Evolutionary conservation across 495 filamentous ascomycete species (phyloP), one percentile per base, ranked within the genome.

Genomic region (Neurospora discreta): DNA sequence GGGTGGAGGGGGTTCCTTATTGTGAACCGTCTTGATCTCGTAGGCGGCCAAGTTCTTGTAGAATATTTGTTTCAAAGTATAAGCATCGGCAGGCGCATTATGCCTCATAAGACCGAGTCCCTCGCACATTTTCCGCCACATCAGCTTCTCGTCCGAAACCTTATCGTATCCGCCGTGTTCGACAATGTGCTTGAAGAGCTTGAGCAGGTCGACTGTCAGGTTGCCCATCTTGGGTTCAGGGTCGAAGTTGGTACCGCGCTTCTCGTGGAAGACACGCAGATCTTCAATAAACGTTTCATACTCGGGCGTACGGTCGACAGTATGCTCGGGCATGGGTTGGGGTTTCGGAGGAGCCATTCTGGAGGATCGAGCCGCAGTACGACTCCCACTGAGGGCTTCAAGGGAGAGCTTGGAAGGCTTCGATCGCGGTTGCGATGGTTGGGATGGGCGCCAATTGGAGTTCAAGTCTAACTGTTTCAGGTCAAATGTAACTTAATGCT

Each of bases 11-110:
- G 92, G 93, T 70, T 92, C 90, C 77, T 89, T 89, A 18, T 87
- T 85, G 79, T 91, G 89, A 39, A 90, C 76, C n/a, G 84, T 87
- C 42, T 87, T 83, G 68, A 95, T 93, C 80, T 94, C 93, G 80
- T 91, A 95, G 4, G 92, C 92, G 16, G 90, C 90, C 40, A 95
- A 87, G 74, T 94, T 90, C 75, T 91, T 91, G 84, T 94, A 95
- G 81, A 93, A 95, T 67, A 89, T 86, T 33, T 90, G 91, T 81
- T 95, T 95, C 68, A 95, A 79, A 30, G 87, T 84, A 79, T 93
- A 95, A 4, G 91, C 91, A 71, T 90, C 85, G 1, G 91, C 90
- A 23, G 91, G 88, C 18, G 89, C 85, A 72, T 91, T 91, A 70
- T 87, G 85, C 36, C 84, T 82, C 74, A 83, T 82, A 70, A 86